A percentile compares a stretch with the other conserved stretches of the same genome.
phyloP scores from a whole-genome alignment of 257 asterid species.

The Penstemon newberryi region DNA sequence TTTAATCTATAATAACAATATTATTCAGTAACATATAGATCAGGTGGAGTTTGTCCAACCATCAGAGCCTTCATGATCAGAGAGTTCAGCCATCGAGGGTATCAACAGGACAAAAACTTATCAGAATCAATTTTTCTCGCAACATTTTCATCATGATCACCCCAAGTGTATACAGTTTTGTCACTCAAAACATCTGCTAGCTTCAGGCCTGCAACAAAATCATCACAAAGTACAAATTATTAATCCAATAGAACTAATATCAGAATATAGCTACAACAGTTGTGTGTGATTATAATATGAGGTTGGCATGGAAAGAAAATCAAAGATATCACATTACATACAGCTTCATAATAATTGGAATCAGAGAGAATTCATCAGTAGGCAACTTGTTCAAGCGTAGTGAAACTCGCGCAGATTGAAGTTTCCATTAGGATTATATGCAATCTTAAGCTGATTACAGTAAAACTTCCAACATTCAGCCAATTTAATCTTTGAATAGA shows the following conservation, averaged over 20 bases:
- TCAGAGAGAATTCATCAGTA: conserved; percentile 62
- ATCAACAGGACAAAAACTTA: conserved; percentile 55
- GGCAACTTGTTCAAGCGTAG: conserved; percentile 82
- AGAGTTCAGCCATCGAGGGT: conserved; percentile 40
- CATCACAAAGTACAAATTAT: conserved; percentile 22
- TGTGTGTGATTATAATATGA: conserved; percentile 13
- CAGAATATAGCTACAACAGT: conserved; percentile 5
- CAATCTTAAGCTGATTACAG: conserved; percentile 74
- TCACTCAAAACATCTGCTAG: conserved; percentile 63
- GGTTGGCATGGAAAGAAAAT: conserved; percentile 6
- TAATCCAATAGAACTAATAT: conserved; percentile 16
- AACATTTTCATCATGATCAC: conserved; percentile 42
- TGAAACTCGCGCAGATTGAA: conserved; percentile 88
- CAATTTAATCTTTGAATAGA: conserved; percentile 19
- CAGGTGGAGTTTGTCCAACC: conserved; percentile 52
- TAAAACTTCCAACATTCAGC: conserved; percentile 20
- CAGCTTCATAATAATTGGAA: conserved; percentile 39
- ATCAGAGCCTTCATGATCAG: conserved; percentile 55
- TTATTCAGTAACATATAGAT: conserved; percentile 17
- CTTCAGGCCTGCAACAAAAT: conserved; percentile 56
- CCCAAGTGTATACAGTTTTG: conserved; percentile 56
- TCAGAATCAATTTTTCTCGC: conserved; percentile 60
- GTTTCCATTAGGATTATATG: conserved; percentile 77
- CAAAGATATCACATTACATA: conserved; percentile 38
- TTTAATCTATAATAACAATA: conserved; percentile 15